Evolutionary conservation across 805 yeast genomes (phyloP), one percentile per base, ranked within the genome.

Genomic region (Saccharomycopsis sp.): DNA sequence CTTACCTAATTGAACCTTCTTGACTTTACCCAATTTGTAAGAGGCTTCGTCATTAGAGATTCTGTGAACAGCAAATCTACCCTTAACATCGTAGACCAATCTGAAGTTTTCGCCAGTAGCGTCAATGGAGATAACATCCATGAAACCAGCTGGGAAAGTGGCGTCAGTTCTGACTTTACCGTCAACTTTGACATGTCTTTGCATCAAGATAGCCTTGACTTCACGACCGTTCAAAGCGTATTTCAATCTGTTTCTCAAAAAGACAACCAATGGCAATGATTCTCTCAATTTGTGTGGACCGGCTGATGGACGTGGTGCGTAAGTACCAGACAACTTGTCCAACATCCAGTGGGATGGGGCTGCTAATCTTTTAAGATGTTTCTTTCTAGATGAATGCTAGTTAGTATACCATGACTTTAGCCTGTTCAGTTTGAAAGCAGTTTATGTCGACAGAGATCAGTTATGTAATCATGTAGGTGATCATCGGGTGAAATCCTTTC

Each of bases 331-430:
- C 82, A 94, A 84, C 83, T 94, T 94, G 95, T 95, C 99, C 84
- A 94, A 89, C 95, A 94, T 89, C 99, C 99, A 94, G 87, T 94
- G 99, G 84, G 91, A 87, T 85, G 99, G 99, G 79, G 99, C 99
- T 79, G 98, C 97, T 81, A 92, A 87, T 87, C 98, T 91, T 87
- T 92, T 91, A 79, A 91, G 87, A 79, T 92, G 97, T 86, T 92
- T 91, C 91, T 91, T 90, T 87, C 91, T 88, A 75, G 71, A 65
- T 46, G 59, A 61, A 21, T 23, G 37, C 8, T 37, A 41, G 63
- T n/a, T 16, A 50, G 52, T 21, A 50, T 21, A 21, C 4, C 8
- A n/a, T 50, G n/a, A 4, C 24, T 50, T 7, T 20, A 7, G 24
- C 14, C 21, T 3, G 4, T 50, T 50, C 29, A 15, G 52, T 16